phyloP scores from a whole-genome alignment of 2,329 filamentous ascomycete genomes.

The Botrytis paeoniae region DNA sequence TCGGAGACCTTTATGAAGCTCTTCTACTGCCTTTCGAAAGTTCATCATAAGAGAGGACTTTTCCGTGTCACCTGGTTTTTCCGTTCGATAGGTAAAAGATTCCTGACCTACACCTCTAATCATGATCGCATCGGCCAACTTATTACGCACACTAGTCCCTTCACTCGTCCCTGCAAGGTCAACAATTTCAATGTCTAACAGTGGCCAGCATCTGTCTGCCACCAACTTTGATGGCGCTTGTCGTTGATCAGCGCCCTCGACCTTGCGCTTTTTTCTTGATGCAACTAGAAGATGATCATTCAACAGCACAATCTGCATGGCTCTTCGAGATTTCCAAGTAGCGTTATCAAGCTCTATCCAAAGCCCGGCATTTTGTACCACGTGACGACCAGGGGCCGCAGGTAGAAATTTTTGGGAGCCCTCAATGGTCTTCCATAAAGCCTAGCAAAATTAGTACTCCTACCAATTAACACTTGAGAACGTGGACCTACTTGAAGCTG shows the following conservation, averaged over 20 bases:
- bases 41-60: constrained; percentile 81
- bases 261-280: constrained; percentile 86
- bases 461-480: neutral
- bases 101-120: constrained; percentile 81
- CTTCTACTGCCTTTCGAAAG: constrained; percentile 88
- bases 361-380: constrained; percentile 84
- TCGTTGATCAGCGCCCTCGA: constrained; percentile 59
- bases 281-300: constrained; percentile 94
- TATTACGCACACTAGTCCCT: constrained; percentile 54
- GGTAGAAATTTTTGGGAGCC: constrained; percentile 96
- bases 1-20: constrained; percentile 79
- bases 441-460: constrained; percentile 44
- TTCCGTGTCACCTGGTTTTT: constrained; percentile 73
- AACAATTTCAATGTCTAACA: constrained; percentile 89
- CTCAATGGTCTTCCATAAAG: constrained; percentile 95
- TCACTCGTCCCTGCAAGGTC: constrained; percentile 73
- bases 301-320: constrained; percentile 86
- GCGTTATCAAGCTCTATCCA: constrained; percentile 98
- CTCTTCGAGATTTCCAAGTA: constrained; percentile 87
- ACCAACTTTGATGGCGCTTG: constrained; percentile 69
- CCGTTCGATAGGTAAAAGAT: constrained; percentile 91
- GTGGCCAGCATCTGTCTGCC: constrained; percentile 89
- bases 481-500: constrained; percentile 50
- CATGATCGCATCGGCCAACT: constrained; percentile 82
- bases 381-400: constrained; percentile 84